Percentiles rank a stretch among this genome's conserved stretches.
phyloP scores from a whole-genome alignment of 1,139 yeast genomes.

The Hyphopichia wangnamkhiaoensis region DNA sequence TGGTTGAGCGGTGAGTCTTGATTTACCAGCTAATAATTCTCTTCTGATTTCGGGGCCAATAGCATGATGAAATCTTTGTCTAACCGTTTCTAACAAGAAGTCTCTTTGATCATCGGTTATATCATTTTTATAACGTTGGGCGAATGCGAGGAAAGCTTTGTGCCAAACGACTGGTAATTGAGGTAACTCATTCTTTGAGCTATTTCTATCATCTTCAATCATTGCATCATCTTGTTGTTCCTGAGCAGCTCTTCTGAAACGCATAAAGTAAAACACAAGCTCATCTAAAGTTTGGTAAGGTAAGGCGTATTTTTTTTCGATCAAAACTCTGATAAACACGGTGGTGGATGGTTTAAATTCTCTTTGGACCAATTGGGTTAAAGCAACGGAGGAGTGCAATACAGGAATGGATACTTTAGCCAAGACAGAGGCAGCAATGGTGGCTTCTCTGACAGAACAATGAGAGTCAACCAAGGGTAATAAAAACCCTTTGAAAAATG shows the following conservation, averaged over 20 bases:
- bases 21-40: conserved; percentile 80
- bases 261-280: conserved; percentile 91
- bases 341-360: conserved; percentile 89
- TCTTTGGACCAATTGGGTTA: conserved; percentile 78
- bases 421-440: conserved; percentile 90
- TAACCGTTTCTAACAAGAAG: conserved; percentile 83
- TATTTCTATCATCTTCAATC: conserved; percentile 30
- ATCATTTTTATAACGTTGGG: conserved; percentile 94
- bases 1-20: conserved; percentile 30
- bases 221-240: conserved; percentile 29
- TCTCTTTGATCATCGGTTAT: conserved; percentile 97
- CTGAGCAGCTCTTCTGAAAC: conserved; percentile 64
- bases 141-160: conserved; percentile 89
- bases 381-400: conserved; percentile 93
- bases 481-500: conserved; percentile 93
- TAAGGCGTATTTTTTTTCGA: conserved; percentile 93
- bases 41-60: conserved; percentile 95
- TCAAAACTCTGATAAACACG: conserved; percentile 81
- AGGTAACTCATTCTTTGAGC: conserved; percentile 48
- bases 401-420: conserved; percentile 91
- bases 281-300: conserved; percentile 97
- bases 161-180: conserved; percentile 96
- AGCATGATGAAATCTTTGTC: conserved; percentile 84
- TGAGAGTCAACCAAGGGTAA: conserved; percentile 85
- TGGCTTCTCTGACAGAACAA: conserved; percentile 90